A percentile compares a stretch with the other conserved stretches of the same genome.
Conservation (phyloP, 106 monocot genomes). For the Dendrobium nobile region DNA sequence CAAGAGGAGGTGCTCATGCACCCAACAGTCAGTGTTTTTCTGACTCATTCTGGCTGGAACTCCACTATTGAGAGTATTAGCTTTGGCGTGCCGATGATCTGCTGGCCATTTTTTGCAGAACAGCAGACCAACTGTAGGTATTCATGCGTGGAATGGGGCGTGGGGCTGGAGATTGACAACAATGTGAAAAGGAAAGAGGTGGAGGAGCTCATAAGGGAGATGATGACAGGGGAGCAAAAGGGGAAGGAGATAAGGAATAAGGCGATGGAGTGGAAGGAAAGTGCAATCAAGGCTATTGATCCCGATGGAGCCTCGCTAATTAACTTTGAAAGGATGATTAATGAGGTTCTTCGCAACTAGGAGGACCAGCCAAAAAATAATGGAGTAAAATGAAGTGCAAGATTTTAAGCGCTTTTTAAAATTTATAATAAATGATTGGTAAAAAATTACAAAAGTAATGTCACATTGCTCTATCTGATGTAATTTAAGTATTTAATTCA, state of each 20-base stretch:
- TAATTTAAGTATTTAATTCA: no score
- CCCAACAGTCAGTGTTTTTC: constrained; percentile 36
- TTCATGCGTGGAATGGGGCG: constrained; percentile 10
- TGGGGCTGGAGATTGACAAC: constrained; percentile 27
- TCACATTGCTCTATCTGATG: no score
- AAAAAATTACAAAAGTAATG: no score
- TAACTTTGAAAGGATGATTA: no score
- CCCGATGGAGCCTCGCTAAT: no score
- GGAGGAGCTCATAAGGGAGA: constrained; percentile 32
- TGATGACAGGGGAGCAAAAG: constrained; percentile 22
- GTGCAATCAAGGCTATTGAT: no score
- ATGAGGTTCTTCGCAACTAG: no score
- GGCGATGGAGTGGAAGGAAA: constrained; percentile 23
- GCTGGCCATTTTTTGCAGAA: constrained; percentile 38
- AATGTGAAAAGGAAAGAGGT: constrained; percentile 39
- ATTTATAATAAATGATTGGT: no score
- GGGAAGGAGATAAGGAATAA: constrained; percentile 30
- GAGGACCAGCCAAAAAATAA: no score
- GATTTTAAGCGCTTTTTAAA: no score
- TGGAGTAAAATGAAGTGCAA: no score
- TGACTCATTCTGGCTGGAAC: constrained; percentile 53
- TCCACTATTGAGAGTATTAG: constrained; percentile 15
- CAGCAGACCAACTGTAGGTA: constrained; percentile 34
- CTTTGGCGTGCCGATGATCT: constrained; percentile 14
- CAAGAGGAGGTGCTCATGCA: constrained; percentile 39